Evolutionary conservation across 495 filamentous ascomycete genomes (phyloP).

Genomic region (Parathielavia appendiculata): DNA sequence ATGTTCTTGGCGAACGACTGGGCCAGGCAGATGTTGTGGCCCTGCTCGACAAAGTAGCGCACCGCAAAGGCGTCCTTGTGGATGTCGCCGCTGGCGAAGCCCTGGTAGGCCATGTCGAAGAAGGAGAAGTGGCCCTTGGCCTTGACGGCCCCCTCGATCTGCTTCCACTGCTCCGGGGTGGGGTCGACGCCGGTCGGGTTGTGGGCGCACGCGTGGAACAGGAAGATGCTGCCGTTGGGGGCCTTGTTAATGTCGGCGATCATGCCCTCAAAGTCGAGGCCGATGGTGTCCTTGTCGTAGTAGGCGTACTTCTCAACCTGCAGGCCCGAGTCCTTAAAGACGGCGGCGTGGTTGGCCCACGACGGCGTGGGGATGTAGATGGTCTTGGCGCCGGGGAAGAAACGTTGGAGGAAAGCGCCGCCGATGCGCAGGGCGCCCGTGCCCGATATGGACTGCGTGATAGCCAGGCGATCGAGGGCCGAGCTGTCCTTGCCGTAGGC

Average conservation of each 20-base stretch:
- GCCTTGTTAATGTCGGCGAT: conserved; percentile 85
- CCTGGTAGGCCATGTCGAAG: conserved; percentile 99
- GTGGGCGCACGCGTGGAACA: conserved; percentile 96
- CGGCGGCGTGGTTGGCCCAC: conserved; percentile 97
- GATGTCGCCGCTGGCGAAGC: conserved; percentile 90
- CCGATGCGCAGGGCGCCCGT: conserved; percentile 94
- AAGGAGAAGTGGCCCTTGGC: conserved; percentile 86
- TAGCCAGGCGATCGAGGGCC: conserved; percentile 74
- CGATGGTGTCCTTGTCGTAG: conserved; percentile 98
- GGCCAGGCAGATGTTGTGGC: conserved; percentile 80
- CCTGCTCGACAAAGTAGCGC: conserved; percentile 84
- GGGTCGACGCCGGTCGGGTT: conserved; percentile 98
- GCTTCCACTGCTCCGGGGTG: conserved; percentile 84
- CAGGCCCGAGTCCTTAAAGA: conserved; percentile 89
- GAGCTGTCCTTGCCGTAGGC: conserved; percentile 80
- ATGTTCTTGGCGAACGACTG: conserved; percentile 99
- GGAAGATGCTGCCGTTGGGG: conserved; percentile 77
- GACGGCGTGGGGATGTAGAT: conserved; percentile 94
- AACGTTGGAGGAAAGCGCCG: conserved; percentile 83
- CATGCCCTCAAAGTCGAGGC: conserved; percentile 94
- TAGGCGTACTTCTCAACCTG: conserved; percentile 92
- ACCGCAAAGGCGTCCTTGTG: conserved; percentile 89
- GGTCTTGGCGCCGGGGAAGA: conserved; percentile 84
- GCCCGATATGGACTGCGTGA: conserved; percentile 97
- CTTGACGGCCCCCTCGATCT: conserved; percentile 88